Evolutionary conservation across 1,139 yeast genomes (phyloP).

Genomic region (Hansenula sp.): DNA sequence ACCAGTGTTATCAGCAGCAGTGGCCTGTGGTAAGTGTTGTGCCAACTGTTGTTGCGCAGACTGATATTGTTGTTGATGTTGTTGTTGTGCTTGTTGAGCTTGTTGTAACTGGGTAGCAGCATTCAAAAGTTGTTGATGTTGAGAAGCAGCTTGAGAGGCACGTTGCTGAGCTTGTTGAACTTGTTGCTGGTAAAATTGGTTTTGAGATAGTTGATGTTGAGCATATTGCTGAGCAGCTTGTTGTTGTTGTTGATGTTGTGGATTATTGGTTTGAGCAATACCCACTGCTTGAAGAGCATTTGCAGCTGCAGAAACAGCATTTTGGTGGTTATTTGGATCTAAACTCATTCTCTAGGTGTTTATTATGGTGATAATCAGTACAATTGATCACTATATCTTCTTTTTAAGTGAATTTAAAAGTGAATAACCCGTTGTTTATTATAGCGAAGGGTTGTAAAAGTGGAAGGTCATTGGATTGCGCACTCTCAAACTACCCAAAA

Average conservation of each 20-base stretch:
- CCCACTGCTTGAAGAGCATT: slow-evolving; percentile 21
- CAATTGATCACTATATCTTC: neutral
- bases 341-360: slow-evolving; percentile 12
- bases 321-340: slow-evolving; percentile 13
- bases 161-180: slow-evolving; percentile 12
- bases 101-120: slow-evolving; percentile 5
- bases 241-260: slow-evolving; percentile 13
- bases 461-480: slow-evolving; percentile 12
- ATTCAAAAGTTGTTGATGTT: slow-evolving; percentile 9
- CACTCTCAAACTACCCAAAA: slow-evolving; percentile 7
- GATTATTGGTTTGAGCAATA: slow-evolving; percentile 13
- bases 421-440: slow-evolving; percentile 3
- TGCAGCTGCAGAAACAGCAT: slow-evolving; percentile 17
- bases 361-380: neutral
- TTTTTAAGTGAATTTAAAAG: too few relatives aligned
- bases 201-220: slow-evolving; percentile 1
- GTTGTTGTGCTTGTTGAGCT: slow-evolving; percentile 5
- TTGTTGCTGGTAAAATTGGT: slow-evolving; percentile 13
- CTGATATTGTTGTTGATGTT: slow-evolving; percentile 6
- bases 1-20: neutral
- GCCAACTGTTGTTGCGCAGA: slow-evolving; percentile 9
- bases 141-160: slow-evolving; percentile 5
- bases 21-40: slow-evolving; percentile 12
- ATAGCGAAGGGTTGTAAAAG: neutral
- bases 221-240: slow-evolving; percentile 7